Evolutionary conservation across 2,329 filamentous ascomycete species (phyloP).

Genomic region (Purpureocillium takamizusanense): DNA sequence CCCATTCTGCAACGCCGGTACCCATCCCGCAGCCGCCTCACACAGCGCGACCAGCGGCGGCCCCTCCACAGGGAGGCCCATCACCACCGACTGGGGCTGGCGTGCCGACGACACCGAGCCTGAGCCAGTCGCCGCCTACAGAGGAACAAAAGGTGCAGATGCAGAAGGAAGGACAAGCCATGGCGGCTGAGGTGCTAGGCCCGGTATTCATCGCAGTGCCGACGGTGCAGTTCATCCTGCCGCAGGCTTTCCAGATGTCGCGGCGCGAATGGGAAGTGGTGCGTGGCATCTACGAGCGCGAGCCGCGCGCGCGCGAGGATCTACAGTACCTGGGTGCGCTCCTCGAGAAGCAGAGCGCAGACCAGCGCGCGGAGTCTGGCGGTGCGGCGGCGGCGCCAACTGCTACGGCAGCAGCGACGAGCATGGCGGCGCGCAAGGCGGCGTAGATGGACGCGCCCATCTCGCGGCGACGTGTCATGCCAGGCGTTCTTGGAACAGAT

Average conservation of each 20-base stretch:
- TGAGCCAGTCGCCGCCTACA: slow-evolving; percentile 9
- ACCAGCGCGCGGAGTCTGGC: slow-evolving; percentile 8
- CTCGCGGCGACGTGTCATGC: too few relatives aligned
- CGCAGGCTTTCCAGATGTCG: slow-evolving; percentile 59
- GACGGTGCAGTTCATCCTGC: slow-evolving; percentile 60
- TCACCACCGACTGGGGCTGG: too few relatives aligned
- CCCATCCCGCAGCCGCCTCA: slow-evolving; percentile 25
- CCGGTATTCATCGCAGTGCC: slow-evolving; percentile 51
- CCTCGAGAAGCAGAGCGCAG: slow-evolving; percentile 38
- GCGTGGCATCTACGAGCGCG: slow-evolving; percentile 54
- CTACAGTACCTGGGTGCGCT: slow-evolving; percentile 45
- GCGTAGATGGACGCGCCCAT: too few relatives aligned
- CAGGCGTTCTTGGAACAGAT: too few relatives aligned
- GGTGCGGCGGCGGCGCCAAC: too few relatives aligned
- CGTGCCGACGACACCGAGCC: neutral
- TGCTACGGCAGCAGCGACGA: too few relatives aligned
- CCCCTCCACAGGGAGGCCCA: slow-evolving; percentile 5
- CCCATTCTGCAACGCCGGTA: slow-evolving; percentile 24
- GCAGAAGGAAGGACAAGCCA: slow-evolving; percentile 42
- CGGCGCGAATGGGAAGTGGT: slow-evolving; percentile 69
- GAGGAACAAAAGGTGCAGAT: slow-evolving; percentile 29
- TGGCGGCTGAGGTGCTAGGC: slow-evolving; percentile 57
- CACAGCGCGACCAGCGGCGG: slow-evolving; percentile 5
- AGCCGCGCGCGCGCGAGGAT: slow-evolving; percentile 57
- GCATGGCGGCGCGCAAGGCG: too few relatives aligned